A percentile compares a stretch with the other conserved stretches of the same genome.
phyloP scores from a whole-genome alignment of 163 green algal species.

The Scenedesmus sp. region DNA sequence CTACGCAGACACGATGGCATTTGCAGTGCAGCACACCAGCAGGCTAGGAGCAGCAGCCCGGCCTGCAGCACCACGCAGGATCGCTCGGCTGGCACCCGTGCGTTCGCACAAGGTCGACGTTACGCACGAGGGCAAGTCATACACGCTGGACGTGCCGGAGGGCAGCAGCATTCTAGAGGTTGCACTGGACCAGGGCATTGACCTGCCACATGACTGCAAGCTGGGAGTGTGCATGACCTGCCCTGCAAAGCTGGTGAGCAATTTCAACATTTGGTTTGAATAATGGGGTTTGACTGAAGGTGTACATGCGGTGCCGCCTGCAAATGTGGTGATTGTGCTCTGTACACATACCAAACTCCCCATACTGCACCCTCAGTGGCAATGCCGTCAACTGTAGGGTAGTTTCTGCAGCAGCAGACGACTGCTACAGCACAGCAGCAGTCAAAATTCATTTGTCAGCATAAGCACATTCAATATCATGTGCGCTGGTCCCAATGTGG shows the following conservation, averaged over 20 bases:
- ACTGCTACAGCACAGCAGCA: too few species aligned
- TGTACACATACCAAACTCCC: too few species aligned
- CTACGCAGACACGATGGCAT: not conserved
- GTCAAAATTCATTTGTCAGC: too few species aligned
- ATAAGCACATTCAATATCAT: too few species aligned
- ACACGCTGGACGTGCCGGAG: conserved; percentile 74
- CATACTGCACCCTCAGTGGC: too few species aligned
- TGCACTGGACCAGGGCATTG: conserved; percentile 80
- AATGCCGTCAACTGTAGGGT: too few species aligned
- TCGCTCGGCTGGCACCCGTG: not conserved
- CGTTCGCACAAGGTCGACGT: conserved; percentile 63
- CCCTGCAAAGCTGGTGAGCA: conserved; percentile 79
- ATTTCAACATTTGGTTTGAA: too few species aligned
- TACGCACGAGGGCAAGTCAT: conserved; percentile 60
- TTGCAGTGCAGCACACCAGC: conserved; percentile 32
- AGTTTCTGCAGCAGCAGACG: too few species aligned
- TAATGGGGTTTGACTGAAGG: too few species aligned
- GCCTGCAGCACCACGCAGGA: not conserved
- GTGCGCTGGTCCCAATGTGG: too few species aligned
- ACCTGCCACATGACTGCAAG: conserved; percentile 94
- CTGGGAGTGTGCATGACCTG: conserved; percentile 88
- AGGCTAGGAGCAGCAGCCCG: conserved; percentile 10
- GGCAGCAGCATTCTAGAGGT: conserved; percentile 79
- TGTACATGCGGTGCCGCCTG: too few species aligned
- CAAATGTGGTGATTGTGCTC: too few species aligned